Evolutionary conservation across 164 flowering plant species (phyloP), one percentile per base, ranked within the genome.

Genomic region (Magnolia officinalis): DNA sequence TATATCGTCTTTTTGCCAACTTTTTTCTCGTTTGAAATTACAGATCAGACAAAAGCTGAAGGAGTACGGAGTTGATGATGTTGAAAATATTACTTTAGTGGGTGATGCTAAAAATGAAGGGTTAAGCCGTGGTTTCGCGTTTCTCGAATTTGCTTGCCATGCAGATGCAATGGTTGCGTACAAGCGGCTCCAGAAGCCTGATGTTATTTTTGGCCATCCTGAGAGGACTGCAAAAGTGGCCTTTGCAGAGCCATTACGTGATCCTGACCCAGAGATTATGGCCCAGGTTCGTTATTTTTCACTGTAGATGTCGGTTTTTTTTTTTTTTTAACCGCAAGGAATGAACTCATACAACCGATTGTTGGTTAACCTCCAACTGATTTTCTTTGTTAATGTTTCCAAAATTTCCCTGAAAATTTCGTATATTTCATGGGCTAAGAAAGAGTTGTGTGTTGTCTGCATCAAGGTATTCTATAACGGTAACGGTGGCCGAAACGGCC

Each of bases 141-240:
- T 92, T 71, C 64, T 92, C 20, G 92, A 90, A 85, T 92, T 90
- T 77, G 78, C 92, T 74, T 90, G 92, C 70, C 95, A 89, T 83
- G 84, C 75, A 70, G 93, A 89, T 81, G 97, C 95, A 49, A 87
- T 90, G 92, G 76, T 77, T 77, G 97, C 94, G 37, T 90, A 90
- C 78, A 91, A 90, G 83, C 86, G 91, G 72, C 93, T 92, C 67
- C 97, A 92, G 77, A 89, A 86, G 78, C 89, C 95, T 31, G 97
- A 92, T 81, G 95, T 78, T 65, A 72, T 92, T 67, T 90, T 92
- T 83, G 97, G 97, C 31, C 94, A 92, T 71, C 52, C 88, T 74
- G 95, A 92, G 78, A 88, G 97, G 81, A 89, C 93, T 77, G 95
- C 82, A 50, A 92, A 90, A 82, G 93, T 92, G 61, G 94, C 97